phyloP scores from a whole-genome alignment of 2,329 filamentous ascomycete genomes.

The Pestalotiopsis sp. region DNA sequence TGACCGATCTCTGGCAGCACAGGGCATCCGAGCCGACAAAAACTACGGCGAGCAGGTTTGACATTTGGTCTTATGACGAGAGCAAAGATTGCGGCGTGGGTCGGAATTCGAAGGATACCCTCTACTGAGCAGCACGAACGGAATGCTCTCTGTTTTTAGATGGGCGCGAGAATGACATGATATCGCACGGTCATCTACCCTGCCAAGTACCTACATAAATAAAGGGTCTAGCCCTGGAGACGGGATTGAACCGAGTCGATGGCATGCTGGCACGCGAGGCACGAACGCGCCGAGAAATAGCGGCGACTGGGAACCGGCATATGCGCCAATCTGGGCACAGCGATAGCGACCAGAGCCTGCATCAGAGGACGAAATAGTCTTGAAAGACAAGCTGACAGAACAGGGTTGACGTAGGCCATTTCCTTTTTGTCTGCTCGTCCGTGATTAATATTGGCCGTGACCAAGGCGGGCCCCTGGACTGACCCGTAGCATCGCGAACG shows the following conservation, averaged over 20 bases:
- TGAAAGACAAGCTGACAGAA: background rate
- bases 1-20: too few relatives aligned
- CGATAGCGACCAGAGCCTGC: background rate
- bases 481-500: background rate
- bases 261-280: constrained; percentile 3
- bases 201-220: background rate
- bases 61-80: too few relatives aligned
- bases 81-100: too few relatives aligned
- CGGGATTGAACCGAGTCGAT: background rate
- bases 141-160: background rate
- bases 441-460: constrained; percentile 10
- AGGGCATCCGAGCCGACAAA: too few relatives aligned
- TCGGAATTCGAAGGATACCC: too few relatives aligned
- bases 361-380: background rate
- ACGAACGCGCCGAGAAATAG: background rate
- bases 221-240: background rate
- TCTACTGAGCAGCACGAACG: background rate
- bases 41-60: too few relatives aligned
- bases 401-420: background rate
- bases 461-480: constrained; percentile 7
- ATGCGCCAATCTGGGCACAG: constrained; percentile 1
- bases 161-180: background rate
- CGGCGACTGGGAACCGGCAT: background rate
- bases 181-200: background rate
- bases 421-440: constrained; percentile 6